These are phyloP conservation scores for Esteya vermicola DNA, from an alignment of 2,329 filamentous ascomycete genomes.

Conservation along the genomic window DNA sequence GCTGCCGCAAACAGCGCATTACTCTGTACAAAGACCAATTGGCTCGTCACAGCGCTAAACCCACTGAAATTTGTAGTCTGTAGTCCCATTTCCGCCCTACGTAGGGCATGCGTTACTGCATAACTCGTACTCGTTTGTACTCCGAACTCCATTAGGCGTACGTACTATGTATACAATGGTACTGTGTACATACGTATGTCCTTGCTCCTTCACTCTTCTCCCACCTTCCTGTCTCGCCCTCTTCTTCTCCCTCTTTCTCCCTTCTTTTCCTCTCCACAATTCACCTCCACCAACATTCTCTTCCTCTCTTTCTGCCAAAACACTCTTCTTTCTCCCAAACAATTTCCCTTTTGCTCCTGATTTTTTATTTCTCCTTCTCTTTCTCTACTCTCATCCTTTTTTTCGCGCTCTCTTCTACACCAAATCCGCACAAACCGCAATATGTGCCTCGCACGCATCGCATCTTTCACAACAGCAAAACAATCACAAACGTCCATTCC, in stretches of 20 bases:
- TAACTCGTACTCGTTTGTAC: too few relatives aligned
- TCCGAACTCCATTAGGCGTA: too few relatives aligned
- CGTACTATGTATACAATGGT: too few relatives aligned
- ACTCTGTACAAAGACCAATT: too few relatives aligned
- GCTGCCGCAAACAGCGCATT: too few relatives aligned
- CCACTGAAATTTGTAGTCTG: too few relatives aligned
- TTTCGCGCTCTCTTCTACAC: too few relatives aligned
- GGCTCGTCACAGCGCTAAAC: too few relatives aligned
- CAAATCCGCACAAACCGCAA: conserved; percentile 10
- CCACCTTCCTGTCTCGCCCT: background rate
- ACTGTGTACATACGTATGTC: too few relatives aligned
- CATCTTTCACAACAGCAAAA: conserved; percentile 8
- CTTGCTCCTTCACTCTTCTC: background rate
- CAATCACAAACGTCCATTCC: background rate
- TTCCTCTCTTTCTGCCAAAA: background rate
- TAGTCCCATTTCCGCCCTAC: too few relatives aligned
- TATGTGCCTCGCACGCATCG: conserved; percentile 13
- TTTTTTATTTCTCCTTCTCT: conserved; percentile 3
- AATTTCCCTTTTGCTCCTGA: too few relatives aligned
- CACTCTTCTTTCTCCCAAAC: background rate
- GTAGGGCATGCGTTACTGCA: too few relatives aligned
- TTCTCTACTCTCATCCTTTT: background rate
- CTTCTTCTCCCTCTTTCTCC: background rate
- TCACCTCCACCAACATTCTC: background rate
- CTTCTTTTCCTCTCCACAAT: background rate